Base-by-base conservation (phyloP, 768 basidiomycete genomes). In the Lyophyllum shimeji region DNA sequence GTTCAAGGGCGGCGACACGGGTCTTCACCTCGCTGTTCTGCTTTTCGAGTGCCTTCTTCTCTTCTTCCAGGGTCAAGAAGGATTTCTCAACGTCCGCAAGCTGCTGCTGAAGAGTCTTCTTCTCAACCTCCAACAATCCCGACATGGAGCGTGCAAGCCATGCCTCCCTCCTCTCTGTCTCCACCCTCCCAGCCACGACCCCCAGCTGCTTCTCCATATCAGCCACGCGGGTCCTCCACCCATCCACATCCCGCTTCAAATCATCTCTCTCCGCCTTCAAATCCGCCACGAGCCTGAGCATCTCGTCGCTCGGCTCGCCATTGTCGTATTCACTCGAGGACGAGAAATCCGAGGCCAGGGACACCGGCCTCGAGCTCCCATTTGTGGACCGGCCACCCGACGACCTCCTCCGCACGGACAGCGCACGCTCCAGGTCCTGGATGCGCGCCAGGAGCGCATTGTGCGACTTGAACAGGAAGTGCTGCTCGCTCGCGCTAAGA, bases 181-280 rank as follows among this genome's bases (percentile, higher is more conserved):
- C 90, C 13, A 93, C 78, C 11, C 89, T 77, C 57, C 82, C 82
- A 23, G 83, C 79, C 48, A 96, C 81, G 34, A 85, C 73, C 40
- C 77, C 74, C 21, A 85, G 71, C 61, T 87, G 86, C 53, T 82
- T 85, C 63, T 96, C 91, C 63, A 92, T 77, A 64, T 90, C 87
- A 13, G 76, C 76, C 46, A 94, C 89, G 21, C 95, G 80, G 31
- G 72, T 78, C 58, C 90, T 80, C 93, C 94, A 96, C 0, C 89
- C 90, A 60, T 93, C 89, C 0, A 94, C 86, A 69, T 98, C 95
- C 50, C 85, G 83, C 68, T 87, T 88, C 49, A 98, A 76, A 56
- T 93, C 89, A 64, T 98, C 95, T 27, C 95, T 79, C 71, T 98
- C 95, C 12, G 86, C 80, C 68, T 94, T 93, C 63, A 93, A 78